These are phyloP conservation scores for Scenedesmus sp. DNA, from an alignment of 163 green algal genomes.

Conservation along the genomic window DNA sequence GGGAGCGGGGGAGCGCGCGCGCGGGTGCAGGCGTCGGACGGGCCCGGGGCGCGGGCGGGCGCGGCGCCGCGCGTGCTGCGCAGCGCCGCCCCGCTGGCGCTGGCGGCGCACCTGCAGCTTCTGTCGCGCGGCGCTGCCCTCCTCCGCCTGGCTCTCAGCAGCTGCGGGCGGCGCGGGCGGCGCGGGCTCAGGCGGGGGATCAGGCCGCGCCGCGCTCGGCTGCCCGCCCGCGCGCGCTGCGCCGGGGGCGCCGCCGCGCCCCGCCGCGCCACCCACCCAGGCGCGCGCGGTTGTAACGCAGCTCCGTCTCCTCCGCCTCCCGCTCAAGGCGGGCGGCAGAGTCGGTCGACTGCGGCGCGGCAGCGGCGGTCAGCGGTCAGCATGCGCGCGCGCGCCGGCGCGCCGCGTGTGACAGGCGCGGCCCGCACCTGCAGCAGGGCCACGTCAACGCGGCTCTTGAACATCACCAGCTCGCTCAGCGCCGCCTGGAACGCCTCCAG, in stretches of 20 bases:
- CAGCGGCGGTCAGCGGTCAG: neutral
- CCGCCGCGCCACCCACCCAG: slow-evolving; percentile 18
- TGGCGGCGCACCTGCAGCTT: too few species aligned
- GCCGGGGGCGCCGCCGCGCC: neutral
- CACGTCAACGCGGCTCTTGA: slow-evolving; percentile 48
- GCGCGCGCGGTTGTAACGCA: slow-evolving; percentile 42
- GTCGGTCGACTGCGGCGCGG: slow-evolving; percentile 13
- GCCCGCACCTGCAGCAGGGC: slow-evolving; percentile 41
- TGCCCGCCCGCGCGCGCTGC: too few species aligned
- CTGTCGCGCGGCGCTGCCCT: neutral
- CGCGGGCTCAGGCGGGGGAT: too few species aligned
- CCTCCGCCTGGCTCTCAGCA: slow-evolving; percentile 34
- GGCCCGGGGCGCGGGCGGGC: too few species aligned
- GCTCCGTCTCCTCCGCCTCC: slow-evolving; percentile 48
- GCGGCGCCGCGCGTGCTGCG: too few species aligned
- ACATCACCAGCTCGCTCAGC: slow-evolving; percentile 48
- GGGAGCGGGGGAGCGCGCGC: too few species aligned
- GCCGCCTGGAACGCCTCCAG: slow-evolving; percentile 44
- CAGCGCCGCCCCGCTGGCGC: too few species aligned
- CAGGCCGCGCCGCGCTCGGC: too few species aligned
- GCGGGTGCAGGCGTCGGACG: too few species aligned
- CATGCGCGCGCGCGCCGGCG: neutral
- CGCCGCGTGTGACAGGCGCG: too few species aligned
- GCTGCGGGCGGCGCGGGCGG: slow-evolving; percentile 11
- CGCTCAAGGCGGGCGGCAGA: neutral